Percentiles rank a stretch among this genome's conserved stretches.
These are phyloP conservation scores for Gaultheria prostrata DNA, from an alignment of 148 eudicot genomes.

Conservation along the genomic window DNA sequence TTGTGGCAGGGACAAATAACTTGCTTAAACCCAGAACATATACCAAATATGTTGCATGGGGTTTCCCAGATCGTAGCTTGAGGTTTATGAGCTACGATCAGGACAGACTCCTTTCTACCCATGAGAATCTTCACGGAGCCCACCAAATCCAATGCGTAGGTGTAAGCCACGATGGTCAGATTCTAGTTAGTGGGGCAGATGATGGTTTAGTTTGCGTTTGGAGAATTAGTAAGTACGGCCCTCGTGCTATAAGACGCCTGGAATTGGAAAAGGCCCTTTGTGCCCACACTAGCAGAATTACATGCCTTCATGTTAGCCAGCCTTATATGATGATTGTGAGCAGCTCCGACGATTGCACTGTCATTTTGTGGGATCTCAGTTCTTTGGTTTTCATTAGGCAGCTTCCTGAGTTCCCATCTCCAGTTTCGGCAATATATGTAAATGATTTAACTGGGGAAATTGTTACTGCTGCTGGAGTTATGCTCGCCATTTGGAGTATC, in stretches of 20 bases:
- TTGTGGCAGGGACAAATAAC: constrained; percentile 57
- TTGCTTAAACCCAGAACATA: constrained; percentile 82
- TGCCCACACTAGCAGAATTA: constrained; percentile 69
- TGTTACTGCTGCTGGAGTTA: constrained; percentile 81
- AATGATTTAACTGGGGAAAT: constrained; percentile 86
- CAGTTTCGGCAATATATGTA: constrained; percentile 77
- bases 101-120: constrained; percentile 87
- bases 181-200: constrained; percentile 79
- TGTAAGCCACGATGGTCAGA: constrained; percentile 82
- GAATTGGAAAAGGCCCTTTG: constrained; percentile 74
- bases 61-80: constrained; percentile 91
- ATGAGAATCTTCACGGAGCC: constrained; percentile 89
- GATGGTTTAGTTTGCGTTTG: constrained; percentile 82
- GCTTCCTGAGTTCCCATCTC: constrained; percentile 88
- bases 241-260: constrained; percentile 51
- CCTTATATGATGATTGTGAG: constrained; percentile 93
- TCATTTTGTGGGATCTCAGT: constrained; percentile 90
- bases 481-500: constrained; percentile 88
- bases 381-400: constrained; percentile 74
- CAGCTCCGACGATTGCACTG: constrained; percentile 91
- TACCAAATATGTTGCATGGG: constrained; percentile 85
- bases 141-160: constrained; percentile 84
- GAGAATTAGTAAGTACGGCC: constrained; percentile 68
- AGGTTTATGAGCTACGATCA: constrained; percentile 81
- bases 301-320: constrained; percentile 82